These are phyloP conservation scores for Ceratobasidium sp. DNA, from an alignment of 1,284 basidiomycete genomes.

Conservation along the genomic window DNA sequence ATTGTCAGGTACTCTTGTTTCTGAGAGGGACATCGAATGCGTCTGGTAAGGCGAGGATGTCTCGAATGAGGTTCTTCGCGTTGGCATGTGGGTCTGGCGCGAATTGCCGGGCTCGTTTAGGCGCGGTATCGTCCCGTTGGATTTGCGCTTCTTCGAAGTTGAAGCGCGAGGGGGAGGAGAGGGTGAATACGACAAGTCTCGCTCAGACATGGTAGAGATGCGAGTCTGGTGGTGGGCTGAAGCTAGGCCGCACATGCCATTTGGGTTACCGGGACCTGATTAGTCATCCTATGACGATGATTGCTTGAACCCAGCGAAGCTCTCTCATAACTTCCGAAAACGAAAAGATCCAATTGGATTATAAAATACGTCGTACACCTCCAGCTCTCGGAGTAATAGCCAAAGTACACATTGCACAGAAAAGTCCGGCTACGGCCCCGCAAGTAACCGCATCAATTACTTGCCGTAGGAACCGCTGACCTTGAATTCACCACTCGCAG, in stretches of 20 bases:
- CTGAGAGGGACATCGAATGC: background rate
- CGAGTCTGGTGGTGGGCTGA: too few relatives aligned
- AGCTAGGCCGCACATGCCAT: too few relatives aligned
- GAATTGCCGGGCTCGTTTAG: background rate
- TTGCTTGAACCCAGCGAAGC: too few relatives aligned
- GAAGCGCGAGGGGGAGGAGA: background rate
- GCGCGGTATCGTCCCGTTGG: background rate
- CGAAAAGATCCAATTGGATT: too few relatives aligned
- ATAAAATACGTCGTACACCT: too few relatives aligned
- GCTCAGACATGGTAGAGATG: background rate
- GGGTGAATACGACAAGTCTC: background rate
- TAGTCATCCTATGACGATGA: too few relatives aligned
- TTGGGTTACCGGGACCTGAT: too few relatives aligned
- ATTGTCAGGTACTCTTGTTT: background rate
- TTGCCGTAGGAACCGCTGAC: constrained; percentile 20
- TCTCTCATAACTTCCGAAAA: too few relatives aligned
- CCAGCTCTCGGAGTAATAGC: background rate
- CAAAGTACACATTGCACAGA: background rate
- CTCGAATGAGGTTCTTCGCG: background rate
- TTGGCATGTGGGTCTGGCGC: background rate
- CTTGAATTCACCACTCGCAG: constrained; percentile 31
- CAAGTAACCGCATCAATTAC: background rate
- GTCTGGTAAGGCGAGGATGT: background rate
- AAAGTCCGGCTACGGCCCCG: background rate
- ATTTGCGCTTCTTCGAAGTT: constrained; percentile 10